Evolutionary conservation across 257 asterid genomes (phyloP).

Genomic region (Salvia splendens): DNA sequence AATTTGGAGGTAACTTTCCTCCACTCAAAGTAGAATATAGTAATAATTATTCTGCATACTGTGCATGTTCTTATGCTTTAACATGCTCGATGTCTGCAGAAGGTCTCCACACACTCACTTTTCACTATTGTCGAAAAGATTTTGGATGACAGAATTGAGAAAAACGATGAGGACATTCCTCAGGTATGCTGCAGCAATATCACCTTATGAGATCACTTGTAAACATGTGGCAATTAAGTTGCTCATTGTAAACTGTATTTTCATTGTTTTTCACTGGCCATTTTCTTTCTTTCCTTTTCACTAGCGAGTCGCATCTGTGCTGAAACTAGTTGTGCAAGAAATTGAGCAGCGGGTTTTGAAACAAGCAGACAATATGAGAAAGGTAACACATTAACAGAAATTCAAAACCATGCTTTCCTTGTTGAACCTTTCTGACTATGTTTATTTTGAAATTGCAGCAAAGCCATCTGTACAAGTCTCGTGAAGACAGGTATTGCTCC

Average conservation of each 20-base stretch:
- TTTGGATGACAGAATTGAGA: conserved; percentile 81
- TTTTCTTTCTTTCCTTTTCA: conserved; percentile 36
- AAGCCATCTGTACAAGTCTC: conserved; percentile 70
- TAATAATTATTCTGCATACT: conserved; percentile 14
- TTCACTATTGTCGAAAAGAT: conserved; percentile 59
- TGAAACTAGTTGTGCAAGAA: conserved; percentile 82
- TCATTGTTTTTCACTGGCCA: conserved; percentile 29
- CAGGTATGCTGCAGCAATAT: conserved; percentile 55
- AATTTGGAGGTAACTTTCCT: conserved; percentile 65
- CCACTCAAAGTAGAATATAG: not conserved
- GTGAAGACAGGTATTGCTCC: conserved; percentile 71
- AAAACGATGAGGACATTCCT: conserved; percentile 70
- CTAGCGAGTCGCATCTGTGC: conserved; percentile 76
- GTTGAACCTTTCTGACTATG: conserved; percentile 27
- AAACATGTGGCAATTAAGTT: conserved; percentile 8
- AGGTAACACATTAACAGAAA: conserved; percentile 51
- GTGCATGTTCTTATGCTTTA: conserved; percentile 34
- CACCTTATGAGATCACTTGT: conserved; percentile 11
- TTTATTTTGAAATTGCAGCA: conserved; percentile 57
- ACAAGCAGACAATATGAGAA: conserved; percentile 62
- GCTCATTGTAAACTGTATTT: conserved; percentile 26
- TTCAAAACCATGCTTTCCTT: conserved; percentile 22
- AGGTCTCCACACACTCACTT: conserved; percentile 69
- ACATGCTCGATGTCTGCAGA: conserved; percentile 52
- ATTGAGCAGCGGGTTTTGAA: conserved; percentile 76